Evolutionary conservation across 306 rosid species (phyloP).

Genomic region (Sindora glabra): DNA sequence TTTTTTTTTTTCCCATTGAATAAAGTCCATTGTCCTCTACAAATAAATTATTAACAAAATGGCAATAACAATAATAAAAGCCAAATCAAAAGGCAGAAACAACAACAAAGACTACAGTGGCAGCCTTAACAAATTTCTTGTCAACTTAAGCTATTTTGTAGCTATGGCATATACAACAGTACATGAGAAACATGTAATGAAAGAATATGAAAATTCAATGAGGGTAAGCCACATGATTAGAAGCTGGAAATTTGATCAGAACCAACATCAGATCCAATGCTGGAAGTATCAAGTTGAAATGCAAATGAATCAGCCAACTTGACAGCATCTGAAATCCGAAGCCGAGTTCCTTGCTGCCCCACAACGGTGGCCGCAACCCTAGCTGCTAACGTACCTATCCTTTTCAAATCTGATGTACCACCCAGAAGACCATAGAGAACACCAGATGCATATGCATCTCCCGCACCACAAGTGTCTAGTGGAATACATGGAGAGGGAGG

Average conservation of each 20-base stretch:
- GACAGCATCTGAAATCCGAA: conserved; percentile 68
- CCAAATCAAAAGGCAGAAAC: too few relatives aligned
- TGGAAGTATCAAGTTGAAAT: conserved; percentile 28
- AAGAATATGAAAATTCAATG: conserved; percentile 20
- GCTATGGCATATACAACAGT: too few relatives aligned
- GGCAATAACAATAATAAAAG: too few relatives aligned
- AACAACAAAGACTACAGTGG: too few relatives aligned
- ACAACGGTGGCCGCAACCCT: conserved; percentile 89
- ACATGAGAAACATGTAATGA: conserved; percentile 18
- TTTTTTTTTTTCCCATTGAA: too few relatives aligned
- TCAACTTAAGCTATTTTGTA: too few relatives aligned
- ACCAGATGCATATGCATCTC: conserved; percentile 95
- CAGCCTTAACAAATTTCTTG: too few relatives aligned
- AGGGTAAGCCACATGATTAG: conserved; percentile 16
- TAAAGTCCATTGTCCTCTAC: too few relatives aligned
- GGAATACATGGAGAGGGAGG: conserved; percentile 87
- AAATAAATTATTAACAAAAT: too few relatives aligned
- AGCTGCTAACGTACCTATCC: conserved; percentile 70
- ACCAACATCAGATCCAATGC: conserved; percentile 48
- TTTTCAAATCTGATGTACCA: conserved; percentile 67
- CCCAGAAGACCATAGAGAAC: conserved; percentile 60
- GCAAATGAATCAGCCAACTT: conserved; percentile 58
- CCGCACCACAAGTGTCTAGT: conserved; percentile 93
- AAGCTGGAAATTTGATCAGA: conserved; percentile 71
- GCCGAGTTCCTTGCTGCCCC: conserved; percentile 89